Base-by-base conservation (phyloP, 768 basidiomycete species). In the Boletus sp. region DNA sequence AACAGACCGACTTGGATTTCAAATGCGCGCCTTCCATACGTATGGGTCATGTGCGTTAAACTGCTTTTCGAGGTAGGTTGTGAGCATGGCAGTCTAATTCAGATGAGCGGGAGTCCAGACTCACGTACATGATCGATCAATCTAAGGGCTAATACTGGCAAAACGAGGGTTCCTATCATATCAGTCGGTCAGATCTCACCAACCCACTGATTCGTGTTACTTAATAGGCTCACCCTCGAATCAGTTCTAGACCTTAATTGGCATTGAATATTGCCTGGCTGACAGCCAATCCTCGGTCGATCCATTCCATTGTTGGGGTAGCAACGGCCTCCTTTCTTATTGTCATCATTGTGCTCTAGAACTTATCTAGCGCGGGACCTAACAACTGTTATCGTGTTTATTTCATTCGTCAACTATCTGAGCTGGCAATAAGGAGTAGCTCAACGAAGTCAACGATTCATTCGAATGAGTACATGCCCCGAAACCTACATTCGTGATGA, bases 1-100 rank as follows among this genome's bases (percentile, higher is more conserved):
- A 20, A 30, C 41, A 40, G 30, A 46, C 55, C 47, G 37, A 29
- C 40, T 30, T 17, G 42, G 47, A 67, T 65, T 66, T 62, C 55
- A 61, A 65, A 67, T 64, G 29, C 1, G 30, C 24, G 10, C 30
- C 20, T 54, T 37, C 40, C 32, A 49, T 39, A 32, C 32, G 15
- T 9, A 33, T 10, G 12, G 18, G 20, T 12, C 52, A 37, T 54
- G 35, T 33, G 24, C 40, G n/a, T 17, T 33, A 3, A 32, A 6
- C 28, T 29, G 29, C 29, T 35, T 39, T 41, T 39, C 18, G 30
- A 45, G 49, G 36, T 6, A 18, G 42, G 47, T 52, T n/a, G 50
- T 49, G 41, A 55, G 39, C 12, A 28, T n/a, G 45, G 28, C 9
- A 5, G 48, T 50, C n/a, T 40, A 12, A 44, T 48, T 47, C 32